phyloP scores from a whole-genome alignment of 1,284 basidiomycete species.

The Rhizoctonia solani region DNA sequence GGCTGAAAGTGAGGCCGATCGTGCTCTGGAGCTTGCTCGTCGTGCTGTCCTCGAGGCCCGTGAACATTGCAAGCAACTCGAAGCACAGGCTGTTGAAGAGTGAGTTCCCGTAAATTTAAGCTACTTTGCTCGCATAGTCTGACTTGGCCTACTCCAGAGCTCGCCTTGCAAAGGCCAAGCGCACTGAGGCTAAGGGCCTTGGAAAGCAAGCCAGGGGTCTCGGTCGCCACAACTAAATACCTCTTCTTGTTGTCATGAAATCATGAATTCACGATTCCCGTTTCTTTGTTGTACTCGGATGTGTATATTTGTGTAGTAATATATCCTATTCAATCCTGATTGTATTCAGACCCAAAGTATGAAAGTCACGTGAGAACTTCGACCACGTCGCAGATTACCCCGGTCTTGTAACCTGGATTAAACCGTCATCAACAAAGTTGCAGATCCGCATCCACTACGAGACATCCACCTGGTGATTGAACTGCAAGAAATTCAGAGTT shows the following conservation, averaged over 20 bases:
- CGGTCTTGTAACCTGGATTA: background rate
- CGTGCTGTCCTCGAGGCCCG: slow-evolving; percentile 24
- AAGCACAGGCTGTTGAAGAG: slow-evolving; percentile 26
- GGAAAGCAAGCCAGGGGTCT: slow-evolving; percentile 29
- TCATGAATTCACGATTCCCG: slow-evolving; percentile 5
- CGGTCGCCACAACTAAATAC: slow-evolving; percentile 20
- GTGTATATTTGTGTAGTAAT: background rate
- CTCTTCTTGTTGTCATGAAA: background rate
- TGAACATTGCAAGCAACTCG: slow-evolving; percentile 17
- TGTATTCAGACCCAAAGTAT: background rate
- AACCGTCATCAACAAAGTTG: slow-evolving; percentile 7
- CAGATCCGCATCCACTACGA: background rate
- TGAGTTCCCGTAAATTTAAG: background rate
- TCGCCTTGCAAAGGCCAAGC: slow-evolving; percentile 24
- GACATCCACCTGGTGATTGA: background rate
- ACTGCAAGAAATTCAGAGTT: background rate
- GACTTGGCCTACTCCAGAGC: background rate
- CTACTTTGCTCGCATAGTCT: background rate
- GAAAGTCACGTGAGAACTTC: slow-evolving; percentile 24
- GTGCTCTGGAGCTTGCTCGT: slow-evolving; percentile 20
- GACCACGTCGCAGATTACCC: slow-evolving; percentile 28
- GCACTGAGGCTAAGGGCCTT: slow-evolving; percentile 27
- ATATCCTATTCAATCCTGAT: background rate
- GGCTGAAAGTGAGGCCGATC: slow-evolving; percentile 25
- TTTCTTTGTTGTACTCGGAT: background rate